A percentile compares a stretch with the other conserved stretches of the same genome.
Evolutionary conservation across 1,284 basidiomycete genomes (phyloP).

Genomic region (Anthracocystis setariae): DNA sequence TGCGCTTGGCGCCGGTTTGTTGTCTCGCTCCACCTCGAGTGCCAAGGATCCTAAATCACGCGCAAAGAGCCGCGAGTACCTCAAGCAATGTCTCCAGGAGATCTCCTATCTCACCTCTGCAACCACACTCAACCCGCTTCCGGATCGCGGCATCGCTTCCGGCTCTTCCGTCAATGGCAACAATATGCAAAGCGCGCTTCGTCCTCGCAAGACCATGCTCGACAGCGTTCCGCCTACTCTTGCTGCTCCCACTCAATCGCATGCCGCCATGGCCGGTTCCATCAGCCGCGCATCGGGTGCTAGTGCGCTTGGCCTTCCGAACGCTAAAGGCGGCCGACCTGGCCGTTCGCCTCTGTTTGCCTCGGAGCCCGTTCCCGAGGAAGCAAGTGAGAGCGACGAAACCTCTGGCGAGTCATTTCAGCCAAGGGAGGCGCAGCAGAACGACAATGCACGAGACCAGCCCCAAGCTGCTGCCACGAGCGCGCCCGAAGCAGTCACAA

Average conservation of each 20-base stretch:
- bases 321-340: slow-evolving; percentile 28
- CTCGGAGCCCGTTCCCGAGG: slow-evolving; percentile 42
- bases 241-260: slow-evolving; percentile 20
- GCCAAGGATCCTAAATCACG: slow-evolving; percentile 91
- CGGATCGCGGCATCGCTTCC: slow-evolving; percentile 46
- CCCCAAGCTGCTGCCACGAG: slow-evolving; percentile 8
- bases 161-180: slow-evolving; percentile 24
- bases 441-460: slow-evolving; percentile 13
- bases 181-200: slow-evolving; percentile 28
- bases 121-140: slow-evolving; percentile 92
- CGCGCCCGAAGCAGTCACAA: slow-evolving; percentile 5
- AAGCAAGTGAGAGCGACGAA: slow-evolving; percentile 31
- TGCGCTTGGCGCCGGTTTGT: slow-evolving; percentile 21
- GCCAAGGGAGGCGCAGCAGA: slow-evolving; percentile 6
- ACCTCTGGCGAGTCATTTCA: background rate
- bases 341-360: slow-evolving; percentile 47
- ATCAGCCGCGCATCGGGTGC: slow-evolving; percentile 34
- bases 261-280: slow-evolving; percentile 30
- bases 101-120: slow-evolving; percentile 96
- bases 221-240: slow-evolving; percentile 50
- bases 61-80: slow-evolving; percentile 91
- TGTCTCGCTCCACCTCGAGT: slow-evolving; percentile 46
- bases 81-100: slow-evolving; percentile 98
- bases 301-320: slow-evolving; percentile 31
- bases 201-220: slow-evolving; percentile 51